A percentile compares a stretch with the other conserved stretches of the same genome.
Evolutionary conservation across 768 basidiomycete species (phyloP).

Genomic region (Xerocomus spinulosus): DNA sequence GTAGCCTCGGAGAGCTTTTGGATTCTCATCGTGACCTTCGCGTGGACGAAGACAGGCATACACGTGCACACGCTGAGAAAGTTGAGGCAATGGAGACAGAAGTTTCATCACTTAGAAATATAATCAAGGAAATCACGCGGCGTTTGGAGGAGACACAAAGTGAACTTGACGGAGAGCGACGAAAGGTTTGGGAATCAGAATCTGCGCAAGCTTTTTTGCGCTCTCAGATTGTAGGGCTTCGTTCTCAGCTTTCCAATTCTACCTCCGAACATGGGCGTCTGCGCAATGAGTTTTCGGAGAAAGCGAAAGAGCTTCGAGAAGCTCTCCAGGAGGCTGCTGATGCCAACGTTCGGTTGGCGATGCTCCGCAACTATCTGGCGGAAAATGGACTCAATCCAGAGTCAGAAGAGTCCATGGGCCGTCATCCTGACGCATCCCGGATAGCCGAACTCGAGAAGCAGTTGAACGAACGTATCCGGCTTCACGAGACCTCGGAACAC

Average conservation of each 20-base stretch:
- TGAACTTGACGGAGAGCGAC: constrained; percentile 65
- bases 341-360: constrained; percentile 64
- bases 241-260: constrained; percentile 66
- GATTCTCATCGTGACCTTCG: constrained; percentile 84
- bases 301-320: constrained; percentile 61
- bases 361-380: constrained; percentile 80
- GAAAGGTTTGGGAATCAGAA: constrained; percentile 58
- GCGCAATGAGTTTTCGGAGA: constrained; percentile 63
- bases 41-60: constrained; percentile 74
- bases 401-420: constrained; percentile 52
- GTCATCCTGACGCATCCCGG: constrained; percentile 33
- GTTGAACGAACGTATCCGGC: constrained; percentile 65
- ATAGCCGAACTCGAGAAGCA: constrained; percentile 74
- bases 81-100: constrained; percentile 77
- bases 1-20: constrained; percentile 78
- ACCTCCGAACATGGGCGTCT: constrained; percentile 63
- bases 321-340: constrained; percentile 64
- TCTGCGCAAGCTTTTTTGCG: constrained; percentile 59
- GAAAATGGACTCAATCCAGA: constrained; percentile 83
- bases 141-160: constrained; percentile 65
- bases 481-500: constrained; percentile 71
- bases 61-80: constrained; percentile 78
- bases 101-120: constrained; percentile 64
- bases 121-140: constrained; percentile 75
- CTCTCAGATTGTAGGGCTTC: constrained; percentile 69